Evolutionary conservation across 2,329 filamentous ascomycete genomes (phyloP).

Genomic region (Fusarium keratoplasticum): DNA sequence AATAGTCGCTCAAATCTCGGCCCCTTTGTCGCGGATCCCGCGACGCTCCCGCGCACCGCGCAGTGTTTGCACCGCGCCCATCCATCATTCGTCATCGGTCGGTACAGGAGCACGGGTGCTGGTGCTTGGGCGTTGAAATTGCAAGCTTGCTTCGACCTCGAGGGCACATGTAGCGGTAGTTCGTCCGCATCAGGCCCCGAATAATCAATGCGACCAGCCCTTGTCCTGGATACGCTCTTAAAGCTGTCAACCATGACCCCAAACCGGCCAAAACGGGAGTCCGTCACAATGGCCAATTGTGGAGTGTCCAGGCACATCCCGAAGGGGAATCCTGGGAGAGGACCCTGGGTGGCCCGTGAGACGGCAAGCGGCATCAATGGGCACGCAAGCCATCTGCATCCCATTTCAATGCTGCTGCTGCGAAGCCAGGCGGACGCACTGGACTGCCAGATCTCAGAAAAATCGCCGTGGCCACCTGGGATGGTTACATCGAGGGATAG

Average conservation of each 20-base stretch:
- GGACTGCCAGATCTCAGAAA: slow-evolving; percentile 45
- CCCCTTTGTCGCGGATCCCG: slow-evolving; percentile 38
- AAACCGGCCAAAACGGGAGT: slow-evolving; percentile 13
- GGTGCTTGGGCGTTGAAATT: slow-evolving; percentile 34
- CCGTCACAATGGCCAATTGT: slow-evolving; percentile 15
- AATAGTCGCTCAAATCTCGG: slow-evolving; percentile 36
- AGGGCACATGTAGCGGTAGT: slow-evolving; percentile 33
- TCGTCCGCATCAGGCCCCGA: slow-evolving; percentile 22
- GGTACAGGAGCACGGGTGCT: slow-evolving; percentile 17
- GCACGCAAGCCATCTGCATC: slow-evolving; percentile 34
- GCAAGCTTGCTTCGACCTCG: slow-evolving; percentile 14
- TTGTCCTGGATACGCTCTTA: slow-evolving; percentile 20
- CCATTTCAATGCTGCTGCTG: slow-evolving; percentile 32
- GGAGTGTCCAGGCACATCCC: slow-evolving; percentile 11
- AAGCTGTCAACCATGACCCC: slow-evolving; percentile 7
- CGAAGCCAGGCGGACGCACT: slow-evolving; percentile 36
- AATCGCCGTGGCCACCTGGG: slow-evolving; percentile 42
- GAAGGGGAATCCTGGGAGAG: slow-evolving; percentile 21
- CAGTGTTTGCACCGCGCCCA: slow-evolving; percentile 33
- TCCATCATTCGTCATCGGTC: slow-evolving; percentile 36
- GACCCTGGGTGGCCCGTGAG: slow-evolving; percentile 15
- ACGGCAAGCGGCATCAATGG: slow-evolving; percentile 25
- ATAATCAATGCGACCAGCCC: slow-evolving; percentile 25
- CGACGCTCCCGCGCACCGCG: slow-evolving; percentile 12
- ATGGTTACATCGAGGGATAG: slow-evolving; percentile 44